Base-by-base conservation (phyloP, 2,329 filamentous ascomycete species). In the Helminthosporium solani region DNA sequence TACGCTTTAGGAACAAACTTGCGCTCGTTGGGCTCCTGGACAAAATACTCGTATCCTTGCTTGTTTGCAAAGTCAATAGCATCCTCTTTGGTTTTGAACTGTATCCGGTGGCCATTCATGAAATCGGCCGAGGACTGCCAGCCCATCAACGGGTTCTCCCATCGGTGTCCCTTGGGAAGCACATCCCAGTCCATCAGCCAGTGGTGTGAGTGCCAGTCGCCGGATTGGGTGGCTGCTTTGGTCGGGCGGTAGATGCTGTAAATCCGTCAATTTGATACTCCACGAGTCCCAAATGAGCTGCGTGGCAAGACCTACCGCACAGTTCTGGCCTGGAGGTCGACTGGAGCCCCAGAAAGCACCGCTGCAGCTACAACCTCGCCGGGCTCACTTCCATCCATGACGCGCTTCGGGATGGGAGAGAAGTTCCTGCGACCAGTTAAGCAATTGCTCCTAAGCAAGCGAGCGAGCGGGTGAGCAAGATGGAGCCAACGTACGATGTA, bases 181-280 rank as follows among this genome's bases (percentile, higher is more conserved):
- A 95, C 84, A 70, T 99, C 94, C 94, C 94, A 99, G 72, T 99
- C 94, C 90, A 99, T 95, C 40, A 91, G 86, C 94, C 94, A 99
- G 65, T 87, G 82, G 68, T 88, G 83, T 45, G 82, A 77, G 67
- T 88, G 85, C 87, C 89, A 96, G 61, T 84, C 82, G 54, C 94
- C 92, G 27, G 92, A 97, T 74, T 99, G 94, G 34, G 92, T 96
- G 28, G 94, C 92, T n/a, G 94, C 84, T 76, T 99, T 99, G 47
- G 88, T 69, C 40, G 90, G 90, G 63, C 87, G 84, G 78, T 88
- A 97, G 73, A 99, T 99, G 66, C 92, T 97, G 23, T 23, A 23
- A n/a, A n/a, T n/a, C n/a, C n/a, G n/a, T n/a, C n/a, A n/a, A n/a
- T 21, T 21, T 25, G 38, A 61, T 25, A 62, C 47, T 20, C 34